Percentiles rank a stretch among this genome's conserved stretches.
Evolutionary conservation across 2,329 filamentous ascomycete species (phyloP).

Genomic region (Alternaria infectoria): DNA sequence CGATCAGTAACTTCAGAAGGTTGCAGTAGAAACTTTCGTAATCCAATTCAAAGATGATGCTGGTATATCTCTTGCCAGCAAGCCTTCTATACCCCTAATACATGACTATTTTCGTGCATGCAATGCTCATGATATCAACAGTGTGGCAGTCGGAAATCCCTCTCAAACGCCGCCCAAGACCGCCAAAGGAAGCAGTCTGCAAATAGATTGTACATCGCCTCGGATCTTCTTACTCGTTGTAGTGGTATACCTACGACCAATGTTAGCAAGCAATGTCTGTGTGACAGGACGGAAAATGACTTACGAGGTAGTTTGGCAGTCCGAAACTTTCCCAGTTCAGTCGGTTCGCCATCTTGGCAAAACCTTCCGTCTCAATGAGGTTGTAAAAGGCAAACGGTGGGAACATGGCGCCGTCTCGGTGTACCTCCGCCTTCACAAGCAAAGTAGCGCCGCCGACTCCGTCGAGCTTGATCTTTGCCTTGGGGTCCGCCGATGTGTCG

Average conservation of each 20-base stretch:
- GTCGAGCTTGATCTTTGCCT: conserved; percentile 76
- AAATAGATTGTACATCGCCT: conserved; percentile 1
- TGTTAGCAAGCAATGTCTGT: not conserved
- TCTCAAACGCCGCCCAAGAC: conserved; percentile 43
- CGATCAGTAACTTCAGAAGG: not conserved
- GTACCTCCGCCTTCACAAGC: conserved; percentile 94
- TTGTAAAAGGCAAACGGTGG: conserved; percentile 96
- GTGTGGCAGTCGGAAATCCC: conserved; percentile 5
- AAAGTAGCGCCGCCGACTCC: conserved; percentile 93
- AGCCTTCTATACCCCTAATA: conserved; percentile 8
- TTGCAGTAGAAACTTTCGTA: not conserved
- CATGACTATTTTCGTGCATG: conserved; percentile 16
- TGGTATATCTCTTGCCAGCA: conserved; percentile 23
- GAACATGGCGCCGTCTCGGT: conserved; percentile 98
- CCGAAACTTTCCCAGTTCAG: conserved; percentile 85
- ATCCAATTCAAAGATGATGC: conserved; percentile 4
- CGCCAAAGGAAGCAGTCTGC: conserved; percentile 13
- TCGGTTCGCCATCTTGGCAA: conserved; percentile 93
- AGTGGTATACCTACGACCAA: conserved; percentile 75
- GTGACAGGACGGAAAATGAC: conserved; percentile 31
- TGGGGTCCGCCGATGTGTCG: conserved; percentile 57
- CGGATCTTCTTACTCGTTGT: conserved; percentile 71
- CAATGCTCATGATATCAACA: conserved; percentile 11
- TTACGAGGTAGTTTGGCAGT: conserved; percentile 95
- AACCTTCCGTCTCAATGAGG: conserved; percentile 96